phyloP scores from a whole-genome alignment of 2,329 filamentous ascomycete species.

The Albifimbria verrucaria region DNA sequence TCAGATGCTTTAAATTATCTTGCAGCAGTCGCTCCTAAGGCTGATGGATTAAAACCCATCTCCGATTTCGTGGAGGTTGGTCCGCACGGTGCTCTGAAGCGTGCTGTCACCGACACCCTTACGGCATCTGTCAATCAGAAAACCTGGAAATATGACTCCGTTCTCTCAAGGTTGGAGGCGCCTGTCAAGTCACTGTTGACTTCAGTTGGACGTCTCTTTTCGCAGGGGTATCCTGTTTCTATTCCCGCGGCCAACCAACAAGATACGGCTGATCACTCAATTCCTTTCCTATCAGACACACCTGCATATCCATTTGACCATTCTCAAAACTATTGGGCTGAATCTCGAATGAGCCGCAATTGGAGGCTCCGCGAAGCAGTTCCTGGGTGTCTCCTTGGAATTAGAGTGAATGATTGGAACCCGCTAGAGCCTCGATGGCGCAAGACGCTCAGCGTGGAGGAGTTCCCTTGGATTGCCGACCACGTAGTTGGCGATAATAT shows the following conservation, averaged over 20 bases:
- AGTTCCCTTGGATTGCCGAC: slow-evolving; percentile 34
- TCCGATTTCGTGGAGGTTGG: slow-evolving; percentile 19
- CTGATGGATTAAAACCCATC: slow-evolving; percentile 8
- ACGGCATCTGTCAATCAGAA: slow-evolving; percentile 23
- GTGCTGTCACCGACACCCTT: slow-evolving; percentile 15
- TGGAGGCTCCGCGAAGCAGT: slow-evolving; percentile 19
- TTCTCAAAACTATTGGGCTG: slow-evolving; percentile 29
- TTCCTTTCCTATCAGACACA: slow-evolving; percentile 22
- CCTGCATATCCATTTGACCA: slow-evolving; percentile 38
- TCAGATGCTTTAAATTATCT: slow-evolving; percentile 18
- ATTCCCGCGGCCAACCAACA: slow-evolving; percentile 37
- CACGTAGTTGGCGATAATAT: slow-evolving; percentile 26
- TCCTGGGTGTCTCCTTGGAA: slow-evolving; percentile 36
- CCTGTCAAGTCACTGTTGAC: not conserved
- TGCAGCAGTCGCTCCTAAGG: slow-evolving; percentile 4
- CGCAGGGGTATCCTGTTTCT: slow-evolving; percentile 36
- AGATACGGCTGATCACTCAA: not conserved
- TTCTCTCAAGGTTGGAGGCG: not conserved
- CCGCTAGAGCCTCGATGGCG: slow-evolving; percentile 21
- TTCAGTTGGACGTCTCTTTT: slow-evolving; percentile 20
- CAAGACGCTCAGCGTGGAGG: slow-evolving; percentile 18
- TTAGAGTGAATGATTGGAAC: slow-evolving; percentile 14
- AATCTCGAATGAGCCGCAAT: slow-evolving; percentile 23
- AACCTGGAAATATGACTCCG: slow-evolving; percentile 21
- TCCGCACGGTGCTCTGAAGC: slow-evolving; percentile 17